A percentile compares a stretch with the other conserved stretches of the same genome.
Evolutionary conservation across 176 grass and related monocot genomes (phyloP).

Genomic region (Thinopyrum elongatum): DNA sequence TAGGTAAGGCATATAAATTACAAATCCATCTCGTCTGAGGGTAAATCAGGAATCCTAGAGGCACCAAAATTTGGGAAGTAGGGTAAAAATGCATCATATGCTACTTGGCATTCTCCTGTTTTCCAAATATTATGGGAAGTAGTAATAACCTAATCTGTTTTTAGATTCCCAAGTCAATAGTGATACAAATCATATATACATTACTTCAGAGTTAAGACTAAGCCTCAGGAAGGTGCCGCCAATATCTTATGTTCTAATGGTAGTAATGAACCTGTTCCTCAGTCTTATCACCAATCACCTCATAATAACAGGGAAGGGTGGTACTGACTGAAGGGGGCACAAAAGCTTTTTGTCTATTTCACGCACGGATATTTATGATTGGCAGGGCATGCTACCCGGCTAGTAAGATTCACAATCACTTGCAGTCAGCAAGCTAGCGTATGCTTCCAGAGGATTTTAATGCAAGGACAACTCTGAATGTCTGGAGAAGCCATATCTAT

Average conservation of each 20-base stretch:
- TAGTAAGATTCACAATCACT: not conserved
- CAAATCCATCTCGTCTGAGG: not conserved
- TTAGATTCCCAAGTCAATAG: not conserved
- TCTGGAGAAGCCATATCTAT: not conserved
- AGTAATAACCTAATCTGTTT: not conserved
- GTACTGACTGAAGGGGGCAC: not conserved
- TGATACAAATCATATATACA: not conserved
- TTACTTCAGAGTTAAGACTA: not conserved
- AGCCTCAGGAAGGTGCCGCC: not conserved
- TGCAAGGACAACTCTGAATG: not conserved
- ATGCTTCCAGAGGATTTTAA: slow-evolving; percentile 5
- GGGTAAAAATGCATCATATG: not conserved
- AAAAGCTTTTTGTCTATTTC: not conserved
- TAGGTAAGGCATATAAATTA: not conserved
- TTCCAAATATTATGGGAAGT: not conserved
- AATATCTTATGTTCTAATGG: not conserved
- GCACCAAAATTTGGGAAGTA: not conserved
- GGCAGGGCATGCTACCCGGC: not conserved
- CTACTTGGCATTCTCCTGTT: not conserved
- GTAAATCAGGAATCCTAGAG: slow-evolving; percentile 1
- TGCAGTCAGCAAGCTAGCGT: slow-evolving; percentile 17
- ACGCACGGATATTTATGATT: slow-evolving; percentile 3
- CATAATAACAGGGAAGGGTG: not conserved
- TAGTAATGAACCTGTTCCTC: not conserved
- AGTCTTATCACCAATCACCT: not conserved